phyloP scores from a whole-genome alignment of 495 filamentous ascomycete genomes.

The Zalerion maritima region DNA sequence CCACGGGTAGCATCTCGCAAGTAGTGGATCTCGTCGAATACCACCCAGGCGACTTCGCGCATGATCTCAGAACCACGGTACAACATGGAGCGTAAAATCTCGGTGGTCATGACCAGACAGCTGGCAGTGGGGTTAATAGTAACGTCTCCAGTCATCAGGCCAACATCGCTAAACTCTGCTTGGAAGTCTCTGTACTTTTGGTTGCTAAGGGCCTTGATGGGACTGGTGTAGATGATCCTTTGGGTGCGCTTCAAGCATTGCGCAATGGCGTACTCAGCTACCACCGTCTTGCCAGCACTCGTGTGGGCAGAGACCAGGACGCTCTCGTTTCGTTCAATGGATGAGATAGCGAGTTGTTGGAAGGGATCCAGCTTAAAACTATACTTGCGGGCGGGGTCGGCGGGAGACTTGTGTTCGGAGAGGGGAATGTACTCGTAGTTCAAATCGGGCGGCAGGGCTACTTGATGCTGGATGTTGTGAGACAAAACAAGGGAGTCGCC shows the following conservation, averaged over 20 bases:
- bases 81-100: constrained; percentile 97
- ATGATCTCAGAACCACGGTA: constrained; percentile 98
- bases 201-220: constrained; percentile 95
- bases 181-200: constrained; percentile 96
- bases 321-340: constrained; percentile 89
- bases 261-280: constrained; percentile 95
- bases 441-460: constrained; percentile 72
- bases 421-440: constrained; percentile 83
- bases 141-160: constrained; percentile 96
- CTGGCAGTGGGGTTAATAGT: constrained; percentile 98
- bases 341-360: constrained; percentile 81
- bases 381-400: constrained; percentile 67
- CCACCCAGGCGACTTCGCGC: constrained; percentile 94
- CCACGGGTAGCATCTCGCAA: constrained; percentile 87
- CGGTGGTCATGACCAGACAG: constrained; percentile 97
- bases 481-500: constrained; percentile 59
- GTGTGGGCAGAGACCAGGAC: constrained; percentile 95
- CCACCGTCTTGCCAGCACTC: constrained; percentile 93
- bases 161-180: constrained; percentile 91
- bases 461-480: constrained; percentile 97
- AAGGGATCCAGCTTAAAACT: constrained; percentile 92
- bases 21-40: constrained; percentile 98
- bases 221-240: constrained; percentile 97
- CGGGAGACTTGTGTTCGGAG: constrained; percentile 74
- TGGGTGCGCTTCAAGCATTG: constrained; percentile 95